These are phyloP conservation scores for Ogataea paradorogensis DNA, from an alignment of 805 yeast species.

Conservation along the genomic window DNA sequence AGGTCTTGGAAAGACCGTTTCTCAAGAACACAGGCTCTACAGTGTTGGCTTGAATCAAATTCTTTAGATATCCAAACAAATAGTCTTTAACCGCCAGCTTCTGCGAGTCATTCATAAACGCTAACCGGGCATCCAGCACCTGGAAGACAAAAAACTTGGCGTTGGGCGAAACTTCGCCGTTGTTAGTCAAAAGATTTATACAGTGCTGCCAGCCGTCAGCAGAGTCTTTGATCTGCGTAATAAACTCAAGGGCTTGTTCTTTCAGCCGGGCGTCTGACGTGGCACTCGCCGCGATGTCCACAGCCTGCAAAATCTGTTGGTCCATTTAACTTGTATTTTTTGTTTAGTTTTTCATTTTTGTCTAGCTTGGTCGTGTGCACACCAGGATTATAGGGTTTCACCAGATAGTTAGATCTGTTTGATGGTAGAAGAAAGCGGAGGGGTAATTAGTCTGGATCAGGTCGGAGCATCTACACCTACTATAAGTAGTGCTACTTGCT, in stretches of 20 bases:
- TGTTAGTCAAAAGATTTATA: conserved; percentile 41
- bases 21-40: conserved; percentile 44
- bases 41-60: conserved; percentile 21
- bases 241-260: conserved; percentile 56
- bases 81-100: conserved; percentile 43
- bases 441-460: background rate
- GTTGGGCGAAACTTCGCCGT: conserved; percentile 42
- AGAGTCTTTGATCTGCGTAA: conserved; percentile 51
- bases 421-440: too few relatives aligned
- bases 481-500: too few relatives aligned
- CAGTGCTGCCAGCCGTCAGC: conserved; percentile 56
- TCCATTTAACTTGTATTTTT: conserved; percentile 28
- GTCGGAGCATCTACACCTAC: background rate
- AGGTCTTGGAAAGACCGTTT: conserved; percentile 56
- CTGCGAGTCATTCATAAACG: conserved; percentile 44
- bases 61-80: conserved; percentile 45
- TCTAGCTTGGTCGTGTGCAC: conserved; percentile 9
- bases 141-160: conserved; percentile 68
- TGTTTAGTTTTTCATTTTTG: conserved; percentile 10
- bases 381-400: background rate
- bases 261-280: conserved; percentile 59
- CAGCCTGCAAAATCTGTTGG: conserved; percentile 81
- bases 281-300: conserved; percentile 74
- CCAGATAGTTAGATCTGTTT: too few relatives aligned
- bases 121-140: conserved; percentile 59